phyloP scores from a whole-genome alignment of 2,329 filamentous ascomycete genomes.

The Penicillium sp. region DNA sequence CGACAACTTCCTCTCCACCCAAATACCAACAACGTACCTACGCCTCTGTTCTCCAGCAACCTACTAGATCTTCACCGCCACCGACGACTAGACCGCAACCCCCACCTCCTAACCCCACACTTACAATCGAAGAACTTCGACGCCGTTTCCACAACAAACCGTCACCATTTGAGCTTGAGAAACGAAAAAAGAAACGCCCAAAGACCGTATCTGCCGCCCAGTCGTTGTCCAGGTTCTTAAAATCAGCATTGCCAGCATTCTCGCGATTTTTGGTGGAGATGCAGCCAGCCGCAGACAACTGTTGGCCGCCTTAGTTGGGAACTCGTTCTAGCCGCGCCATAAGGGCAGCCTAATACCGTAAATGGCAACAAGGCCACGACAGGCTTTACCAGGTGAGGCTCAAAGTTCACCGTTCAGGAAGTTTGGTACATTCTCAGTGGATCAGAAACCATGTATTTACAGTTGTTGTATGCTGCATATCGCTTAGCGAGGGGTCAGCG shows the following conservation, averaged over 20 bases:
- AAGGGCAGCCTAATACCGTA: conserved; percentile 35
- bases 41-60: neutral
- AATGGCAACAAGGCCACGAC: conserved; percentile 51
- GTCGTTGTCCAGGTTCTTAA: conserved; percentile 21
- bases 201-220: conserved; percentile 9
- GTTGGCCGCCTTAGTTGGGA: conserved; percentile 13
- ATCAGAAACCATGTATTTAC: neutral
- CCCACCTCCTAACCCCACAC: neutral
- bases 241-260: conserved; percentile 22
- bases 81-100: neutral
- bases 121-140: neutral
- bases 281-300: conserved; percentile 19
- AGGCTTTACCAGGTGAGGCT: conserved; percentile 15
- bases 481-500: neutral
- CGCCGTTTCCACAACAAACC: too few species aligned
- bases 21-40: neutral
- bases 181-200: too few species aligned
- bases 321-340: conserved; percentile 16
- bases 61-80: neutral
- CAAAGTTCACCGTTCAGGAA: conserved; percentile 10
- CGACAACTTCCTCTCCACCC: neutral
- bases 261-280: conserved; percentile 20
- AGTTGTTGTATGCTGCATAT: neutral
- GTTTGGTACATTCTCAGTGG: neutral
- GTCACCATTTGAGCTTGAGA: too few species aligned